These are phyloP conservation scores for Conoideocrella luteorostrata DNA, from an alignment of 2,329 filamentous ascomycete species.

Conservation along the genomic window DNA sequence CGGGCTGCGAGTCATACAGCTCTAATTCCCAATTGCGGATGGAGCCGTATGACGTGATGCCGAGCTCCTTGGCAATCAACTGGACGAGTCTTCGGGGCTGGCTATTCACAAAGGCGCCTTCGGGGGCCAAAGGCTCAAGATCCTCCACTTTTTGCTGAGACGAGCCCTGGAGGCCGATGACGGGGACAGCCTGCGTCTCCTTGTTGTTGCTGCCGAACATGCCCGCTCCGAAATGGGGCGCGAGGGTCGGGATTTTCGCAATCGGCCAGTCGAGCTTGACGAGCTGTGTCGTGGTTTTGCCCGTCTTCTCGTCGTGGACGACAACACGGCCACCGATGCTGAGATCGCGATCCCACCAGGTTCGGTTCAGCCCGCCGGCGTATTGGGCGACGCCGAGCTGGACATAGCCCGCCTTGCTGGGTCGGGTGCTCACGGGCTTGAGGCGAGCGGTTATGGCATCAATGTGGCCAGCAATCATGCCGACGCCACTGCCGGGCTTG, in stretches of 20 bases:
- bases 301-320: conserved; percentile 63
- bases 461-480: conserved; percentile 85
- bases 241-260: conserved; percentile 83
- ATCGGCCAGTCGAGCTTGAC: conserved; percentile 95
- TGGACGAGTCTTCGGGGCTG: conserved; percentile 83
- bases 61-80: conserved; percentile 73
- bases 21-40: conserved; percentile 98
- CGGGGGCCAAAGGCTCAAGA: conserved; percentile 47
- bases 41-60: conserved; percentile 59
- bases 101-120: conserved; percentile 68
- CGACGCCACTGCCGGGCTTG: conserved; percentile 76
- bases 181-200: conserved; percentile 91
- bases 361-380: conserved; percentile 76
- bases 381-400: conserved; percentile 92
- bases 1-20: conserved; percentile 85
- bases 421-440: conserved; percentile 83
- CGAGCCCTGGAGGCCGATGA: conserved; percentile 80
- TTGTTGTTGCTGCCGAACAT: conserved; percentile 64
- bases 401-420: conserved; percentile 76
- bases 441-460: conserved; percentile 86
- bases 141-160: conserved; percentile 31
- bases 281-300: conserved; percentile 73
- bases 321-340: conserved; percentile 85
- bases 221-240: conserved; percentile 83
- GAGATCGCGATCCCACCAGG: conserved; percentile 97